phyloP scores from a whole-genome alignment of 1,284 basidiomycete species.

The Trichosporon faecale region DNA sequence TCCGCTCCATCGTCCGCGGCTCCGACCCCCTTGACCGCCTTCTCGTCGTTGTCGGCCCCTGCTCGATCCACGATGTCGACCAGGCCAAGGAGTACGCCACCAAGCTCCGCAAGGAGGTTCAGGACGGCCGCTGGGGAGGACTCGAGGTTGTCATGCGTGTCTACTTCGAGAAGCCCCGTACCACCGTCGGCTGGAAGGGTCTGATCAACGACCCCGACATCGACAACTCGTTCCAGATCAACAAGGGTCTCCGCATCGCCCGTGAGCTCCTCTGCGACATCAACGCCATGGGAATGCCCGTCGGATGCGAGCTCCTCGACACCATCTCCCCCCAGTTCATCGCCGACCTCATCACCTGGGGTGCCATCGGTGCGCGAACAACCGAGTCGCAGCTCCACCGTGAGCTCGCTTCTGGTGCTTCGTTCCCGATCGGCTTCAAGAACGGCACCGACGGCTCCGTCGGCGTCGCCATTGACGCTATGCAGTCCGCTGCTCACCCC shows the following conservation, averaged over 20 bases:
- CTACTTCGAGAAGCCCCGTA: slow-evolving; percentile 69
- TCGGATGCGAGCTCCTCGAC: slow-evolving; percentile 78
- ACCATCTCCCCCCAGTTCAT: slow-evolving; percentile 77
- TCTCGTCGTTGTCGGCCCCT: slow-evolving; percentile 89
- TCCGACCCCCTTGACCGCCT: slow-evolving; percentile 69
- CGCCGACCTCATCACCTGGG: slow-evolving; percentile 94
- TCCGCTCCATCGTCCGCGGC: slow-evolving; percentile 74
- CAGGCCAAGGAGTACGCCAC: slow-evolving; percentile 88
- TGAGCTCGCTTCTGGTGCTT: slow-evolving; percentile 52
- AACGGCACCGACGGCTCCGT: slow-evolving; percentile 95
- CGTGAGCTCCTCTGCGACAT: slow-evolving; percentile 83
- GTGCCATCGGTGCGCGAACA: slow-evolving; percentile 92
- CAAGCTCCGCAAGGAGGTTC: slow-evolving; percentile 62
- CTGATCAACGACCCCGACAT: slow-evolving; percentile 71
- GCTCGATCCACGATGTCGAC: slow-evolving; percentile 86
- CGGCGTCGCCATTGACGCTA: slow-evolving; percentile 82
- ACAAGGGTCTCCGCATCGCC: slow-evolving; percentile 90
- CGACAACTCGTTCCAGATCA: slow-evolving; percentile 64
- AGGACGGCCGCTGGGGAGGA: slow-evolving; percentile 65
- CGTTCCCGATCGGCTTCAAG: slow-evolving; percentile 74
- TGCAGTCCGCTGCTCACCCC: slow-evolving; percentile 84
- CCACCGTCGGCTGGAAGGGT: slow-evolving; percentile 92
- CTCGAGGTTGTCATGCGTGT: slow-evolving; percentile 91
- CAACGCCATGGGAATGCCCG: slow-evolving; percentile 77
- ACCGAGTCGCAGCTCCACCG: slow-evolving; percentile 97